Percentiles rank a stretch among this genome's conserved stretches.
Conservation (phyloP, 2,329 filamentous ascomycete genomes). For the Magnaporthiopsis rhizophila region DNA sequence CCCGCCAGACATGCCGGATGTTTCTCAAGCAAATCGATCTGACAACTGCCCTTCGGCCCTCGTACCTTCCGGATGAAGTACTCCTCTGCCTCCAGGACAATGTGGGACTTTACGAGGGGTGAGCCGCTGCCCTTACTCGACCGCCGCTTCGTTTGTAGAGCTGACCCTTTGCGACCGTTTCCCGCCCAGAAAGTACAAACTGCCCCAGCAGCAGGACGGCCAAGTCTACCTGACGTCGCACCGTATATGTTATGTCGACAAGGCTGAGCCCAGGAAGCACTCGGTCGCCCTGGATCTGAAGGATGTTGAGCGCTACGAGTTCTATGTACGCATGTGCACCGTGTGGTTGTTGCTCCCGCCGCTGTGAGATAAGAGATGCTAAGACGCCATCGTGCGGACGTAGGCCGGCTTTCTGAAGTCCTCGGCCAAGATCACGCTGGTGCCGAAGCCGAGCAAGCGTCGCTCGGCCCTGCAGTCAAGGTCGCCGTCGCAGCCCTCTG, state of each 20-base stretch:
- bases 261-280: constrained; percentile 73
- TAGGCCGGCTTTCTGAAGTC: constrained; percentile 90
- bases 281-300: constrained; percentile 83
- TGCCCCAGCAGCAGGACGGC: constrained; percentile 87
- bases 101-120: constrained; percentile 97
- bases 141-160: background rate
- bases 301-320: constrained; percentile 83
- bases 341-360: background rate
- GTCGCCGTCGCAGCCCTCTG: constrained; percentile 37
- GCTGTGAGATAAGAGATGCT: constrained; percentile 11
- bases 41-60: constrained; percentile 90
- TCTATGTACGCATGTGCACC: constrained; percentile 53
- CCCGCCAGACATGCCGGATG: constrained; percentile 60
- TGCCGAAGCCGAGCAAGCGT: constrained; percentile 70
- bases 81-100: constrained; percentile 95
- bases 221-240: constrained; percentile 96
- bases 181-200: constrained; percentile 74
- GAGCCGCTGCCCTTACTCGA: constrained; percentile 28
- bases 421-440: constrained; percentile 83
- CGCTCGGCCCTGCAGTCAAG: constrained; percentile 46
- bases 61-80: constrained; percentile 86
- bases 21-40: constrained; percentile 94
- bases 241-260: constrained; percentile 90
- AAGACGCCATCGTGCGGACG: constrained; percentile 9
- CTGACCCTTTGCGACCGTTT: background rate